Base-by-base conservation (phyloP, 306 rosid genomes). In the Benincasa hispida region DNA sequence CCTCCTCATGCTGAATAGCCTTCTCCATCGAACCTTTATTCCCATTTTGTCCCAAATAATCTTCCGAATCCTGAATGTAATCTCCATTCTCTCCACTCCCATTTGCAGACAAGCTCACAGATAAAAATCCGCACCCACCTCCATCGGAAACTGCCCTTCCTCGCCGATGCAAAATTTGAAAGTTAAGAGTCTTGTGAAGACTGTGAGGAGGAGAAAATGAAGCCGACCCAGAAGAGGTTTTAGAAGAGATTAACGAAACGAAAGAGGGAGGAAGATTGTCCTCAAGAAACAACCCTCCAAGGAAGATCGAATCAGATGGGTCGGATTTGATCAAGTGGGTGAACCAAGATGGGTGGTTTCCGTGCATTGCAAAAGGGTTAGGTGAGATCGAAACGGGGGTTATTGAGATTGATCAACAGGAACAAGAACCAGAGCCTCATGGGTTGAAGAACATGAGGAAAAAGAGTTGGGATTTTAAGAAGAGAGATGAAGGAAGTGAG, bases 261-360 rank as follows among this genome's bases (percentile, higher is more conserved):
- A 92, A 82, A 63, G 89, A 84, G 2, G 89, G 81, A 34, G 96
- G 87, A 72, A 85, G 24, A 2, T 91, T 69, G 32, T 88, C 65
- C 25, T 90, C 85, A 57, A 94, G 90, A 81, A 94, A 94, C 58
- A 94, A 74, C 9, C 99, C 97, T 12, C 99, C 96, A 28, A 82
- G 86, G 79, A 73, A 58, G 84, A 83, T 81, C 0, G 79, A 48
- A 79, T 81, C 84, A 76, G 85, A 77, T 32, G 91, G 82, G 25
- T 81, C 81, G 25, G 78, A 69, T 58, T 83, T 50, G 84, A 81
- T 80, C 53, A 85, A 65, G 51, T 69, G 88, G 68, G 83, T 10
- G 35, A 77, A n/a, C 73, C 57, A 80, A 37, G 32, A 27, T 27
- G 39, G 58, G 66, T 48, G 34, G 3, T 76, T 74, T 13, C 79